These are phyloP conservation scores for Vitis hybrid DNA, from an alignment of 177 flowering plant genomes.

Conservation along the genomic window DNA sequence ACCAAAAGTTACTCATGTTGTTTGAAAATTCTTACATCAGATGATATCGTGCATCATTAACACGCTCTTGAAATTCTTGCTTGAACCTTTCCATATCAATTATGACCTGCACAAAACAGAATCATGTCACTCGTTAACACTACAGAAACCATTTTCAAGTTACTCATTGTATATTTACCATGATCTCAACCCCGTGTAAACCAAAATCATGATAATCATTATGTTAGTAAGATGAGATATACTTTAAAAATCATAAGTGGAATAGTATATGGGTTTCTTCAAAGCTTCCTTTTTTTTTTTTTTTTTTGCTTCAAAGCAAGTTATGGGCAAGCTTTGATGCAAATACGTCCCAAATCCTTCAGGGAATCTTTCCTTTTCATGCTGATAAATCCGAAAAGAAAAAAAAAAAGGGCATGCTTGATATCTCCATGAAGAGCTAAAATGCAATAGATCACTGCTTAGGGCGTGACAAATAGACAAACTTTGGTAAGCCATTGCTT, in stretches of 20 bases:
- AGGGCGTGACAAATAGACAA: too few species aligned
- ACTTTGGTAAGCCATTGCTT: not conserved
- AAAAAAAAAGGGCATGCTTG: not conserved
- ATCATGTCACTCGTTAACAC: not conserved
- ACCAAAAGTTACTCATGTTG: not conserved
- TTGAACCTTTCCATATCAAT: constrained; percentile 82
- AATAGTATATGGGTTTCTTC: fast-evolving
- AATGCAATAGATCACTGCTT: not conserved
- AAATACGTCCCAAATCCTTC: not conserved
- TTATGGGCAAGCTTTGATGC: too few species aligned
- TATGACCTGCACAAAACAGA: constrained; percentile 56
- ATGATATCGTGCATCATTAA: constrained; percentile 47
- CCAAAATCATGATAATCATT: not conserved
- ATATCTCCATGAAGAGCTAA: not conserved
- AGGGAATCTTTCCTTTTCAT: not conserved
- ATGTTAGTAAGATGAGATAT: not conserved
- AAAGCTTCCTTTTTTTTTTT: too few species aligned
- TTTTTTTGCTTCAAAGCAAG: not conserved
- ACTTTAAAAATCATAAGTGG: not conserved
- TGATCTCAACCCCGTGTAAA: not conserved
- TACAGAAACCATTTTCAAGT: too few species aligned
- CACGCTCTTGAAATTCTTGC: constrained; percentile 50
- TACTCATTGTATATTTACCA: too few species aligned
- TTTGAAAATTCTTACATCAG: constrained; percentile 51
- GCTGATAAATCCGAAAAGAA: not conserved